Evolutionary conservation across 1,139 yeast species (phyloP), one percentile per base, ranked within the genome.

Genomic region (Pneumocystis murina): DNA sequence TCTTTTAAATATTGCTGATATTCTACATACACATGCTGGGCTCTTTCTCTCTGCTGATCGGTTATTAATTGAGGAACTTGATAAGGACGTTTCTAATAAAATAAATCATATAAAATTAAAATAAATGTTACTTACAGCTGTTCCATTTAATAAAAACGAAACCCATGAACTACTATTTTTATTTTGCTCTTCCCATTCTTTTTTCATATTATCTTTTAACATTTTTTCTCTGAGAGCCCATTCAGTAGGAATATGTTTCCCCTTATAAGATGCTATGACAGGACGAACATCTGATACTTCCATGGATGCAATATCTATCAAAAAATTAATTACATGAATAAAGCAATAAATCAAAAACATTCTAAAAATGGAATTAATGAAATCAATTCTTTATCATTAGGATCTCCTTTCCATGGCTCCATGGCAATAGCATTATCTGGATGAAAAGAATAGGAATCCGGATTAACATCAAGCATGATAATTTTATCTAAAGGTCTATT

Each of bases 261-360:
- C 84, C 39, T 77, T 72, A 76, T 85, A 94, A 2, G 95, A 82
- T 69, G 80, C 79, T 71, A 94, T 78, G 60, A 90, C 83, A 59
- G 96, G 95, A 76, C 97, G 86, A 64, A 94, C 92, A 75, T 92
- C 98, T 74, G 83, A 82, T 69, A 87, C 80, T 67, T 88, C 94
- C 74, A 89, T 95, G 28, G 96, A 87, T 20, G 97, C 98, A 68
- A 92, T 78, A 60, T 60, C 48, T 60, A 39, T 24, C 12, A 35
- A 39, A 35, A 16, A 60, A 12, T 60, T 61, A 58, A 20, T 20
- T 12, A 38, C 1, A 40, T 12, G 30, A 60, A 60, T 35, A 60
- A 60, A 41, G 48, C 12, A 10, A 60, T 35, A 55, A 24, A 17
- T 24, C 35, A 35, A 41, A 0, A 59, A 78, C 89, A 94, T 76